Conservation (phyloP, 768 basidiomycete species). For the Macrolepiota dolichaula region DNA sequence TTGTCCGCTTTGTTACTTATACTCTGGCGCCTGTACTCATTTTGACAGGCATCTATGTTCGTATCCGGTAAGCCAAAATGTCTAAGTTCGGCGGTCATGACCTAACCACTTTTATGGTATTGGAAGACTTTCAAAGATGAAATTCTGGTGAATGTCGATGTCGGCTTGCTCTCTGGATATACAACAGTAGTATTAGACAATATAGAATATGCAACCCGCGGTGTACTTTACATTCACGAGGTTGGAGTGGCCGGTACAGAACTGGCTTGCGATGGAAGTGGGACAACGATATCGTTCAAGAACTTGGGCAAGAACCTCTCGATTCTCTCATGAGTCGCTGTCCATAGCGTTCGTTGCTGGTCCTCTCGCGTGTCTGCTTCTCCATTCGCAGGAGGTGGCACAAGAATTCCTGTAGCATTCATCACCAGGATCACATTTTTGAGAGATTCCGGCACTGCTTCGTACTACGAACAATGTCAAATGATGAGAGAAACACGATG, state of each 20-base stretch:
- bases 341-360: constrained; percentile 74
- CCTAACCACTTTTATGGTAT: not conserved
- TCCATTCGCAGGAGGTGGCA: constrained; percentile 47
- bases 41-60: constrained; percentile 39
- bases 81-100: not conserved
- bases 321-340: constrained; percentile 78
- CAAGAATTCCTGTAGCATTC: constrained; percentile 83
- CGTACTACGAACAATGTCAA: constrained; percentile 52
- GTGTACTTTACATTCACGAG: constrained; percentile 3
- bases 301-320: constrained; percentile 93
- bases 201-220: not conserved
- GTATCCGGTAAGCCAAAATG: constrained; percentile 45
- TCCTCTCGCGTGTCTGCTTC: constrained; percentile 49
- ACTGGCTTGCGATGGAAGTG: constrained; percentile 16
- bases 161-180: not conserved
- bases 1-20: constrained; percentile 48
- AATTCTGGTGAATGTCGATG: constrained; percentile 9
- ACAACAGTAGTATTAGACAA: not conserved
- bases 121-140: constrained; percentile 61
- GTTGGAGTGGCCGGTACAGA: constrained; percentile 12
- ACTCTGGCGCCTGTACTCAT: constrained; percentile 50
- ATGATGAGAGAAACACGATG: not conserved
- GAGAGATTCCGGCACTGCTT: constrained; percentile 93
- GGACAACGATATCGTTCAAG: constrained; percentile 64
- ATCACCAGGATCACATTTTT: constrained; percentile 97